These are phyloP conservation scores for Colletotrichum trifolii DNA, from an alignment of 2,329 filamentous ascomycete genomes.

Conservation along the genomic window DNA sequence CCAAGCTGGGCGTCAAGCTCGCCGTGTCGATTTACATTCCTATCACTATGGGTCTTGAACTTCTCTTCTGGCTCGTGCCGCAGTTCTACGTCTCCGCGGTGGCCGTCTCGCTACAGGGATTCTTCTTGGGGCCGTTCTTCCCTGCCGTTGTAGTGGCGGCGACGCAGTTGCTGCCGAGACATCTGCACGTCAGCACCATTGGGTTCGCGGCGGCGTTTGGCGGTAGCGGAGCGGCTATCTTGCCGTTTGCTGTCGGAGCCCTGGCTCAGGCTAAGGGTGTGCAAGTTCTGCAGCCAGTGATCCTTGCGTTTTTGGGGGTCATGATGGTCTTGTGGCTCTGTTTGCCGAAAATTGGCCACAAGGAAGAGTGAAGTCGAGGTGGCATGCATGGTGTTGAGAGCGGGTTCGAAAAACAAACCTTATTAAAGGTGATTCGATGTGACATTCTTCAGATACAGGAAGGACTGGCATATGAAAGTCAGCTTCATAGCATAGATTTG, in stretches of 20 bases:
- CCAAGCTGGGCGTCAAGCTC: slow-evolving; percentile 75
- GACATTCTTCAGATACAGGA: too few species aligned
- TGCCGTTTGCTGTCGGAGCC: slow-evolving; percentile 74
- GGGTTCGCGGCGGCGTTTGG: slow-evolving; percentile 84
- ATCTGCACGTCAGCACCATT: slow-evolving; percentile 81
- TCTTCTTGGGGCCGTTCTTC: slow-evolving; percentile 84
- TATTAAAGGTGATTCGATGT: too few species aligned
- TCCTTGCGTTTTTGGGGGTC: slow-evolving; percentile 60
- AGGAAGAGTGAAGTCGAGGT: slow-evolving; percentile 45
- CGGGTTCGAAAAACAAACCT: too few species aligned
- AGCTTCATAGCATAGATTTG: too few species aligned
- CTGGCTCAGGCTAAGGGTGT: slow-evolving; percentile 70
- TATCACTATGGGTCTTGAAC: slow-evolving; percentile 71
- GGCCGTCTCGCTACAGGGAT: slow-evolving; percentile 77
- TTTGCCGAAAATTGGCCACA: slow-evolving; percentile 55
- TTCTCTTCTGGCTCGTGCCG: slow-evolving; percentile 86
- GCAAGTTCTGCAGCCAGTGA: slow-evolving; percentile 65
- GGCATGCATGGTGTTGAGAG: neutral
- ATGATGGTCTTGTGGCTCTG: slow-evolving; percentile 59
- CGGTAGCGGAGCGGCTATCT: slow-evolving; percentile 74
- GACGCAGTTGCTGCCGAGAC: slow-evolving; percentile 74
- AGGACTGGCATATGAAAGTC: too few species aligned
- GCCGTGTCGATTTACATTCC: slow-evolving; percentile 73
- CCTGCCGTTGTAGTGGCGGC: slow-evolving; percentile 77
- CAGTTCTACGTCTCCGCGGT: slow-evolving; percentile 80